These are phyloP conservation scores for Thecaphora frezii DNA, from an alignment of 1,284 basidiomycete species.

Conservation along the genomic window DNA sequence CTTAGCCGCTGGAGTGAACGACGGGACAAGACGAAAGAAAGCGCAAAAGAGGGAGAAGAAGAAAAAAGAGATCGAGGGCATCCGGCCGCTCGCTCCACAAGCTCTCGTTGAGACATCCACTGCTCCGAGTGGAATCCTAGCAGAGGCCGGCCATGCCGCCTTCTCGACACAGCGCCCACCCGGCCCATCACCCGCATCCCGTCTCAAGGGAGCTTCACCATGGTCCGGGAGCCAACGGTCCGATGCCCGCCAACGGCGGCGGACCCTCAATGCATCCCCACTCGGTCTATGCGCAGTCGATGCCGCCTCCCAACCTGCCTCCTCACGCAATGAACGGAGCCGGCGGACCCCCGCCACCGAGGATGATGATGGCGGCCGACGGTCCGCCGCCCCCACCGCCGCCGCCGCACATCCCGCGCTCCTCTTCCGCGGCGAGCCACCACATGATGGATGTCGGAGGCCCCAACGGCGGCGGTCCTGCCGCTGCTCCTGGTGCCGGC, in stretches of 20 bases:
- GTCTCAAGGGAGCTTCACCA: constrained; percentile 21
- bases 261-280: constrained; percentile 32
- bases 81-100: too few species aligned
- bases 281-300: constrained; percentile 29
- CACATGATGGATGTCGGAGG: constrained; percentile 22
- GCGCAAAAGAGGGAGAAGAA: too few species aligned
- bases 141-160: constrained; percentile 20
- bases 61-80: too few species aligned
- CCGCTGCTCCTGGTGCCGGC: constrained; percentile 6
- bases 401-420: constrained; percentile 33
- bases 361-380: constrained; percentile 28
- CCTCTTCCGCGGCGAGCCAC: constrained; percentile 30
- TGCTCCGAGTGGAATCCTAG: too few species aligned
- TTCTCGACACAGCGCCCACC: constrained; percentile 25
- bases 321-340: constrained; percentile 33
- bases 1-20: too few species aligned
- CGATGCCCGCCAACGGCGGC: constrained; percentile 14
- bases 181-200: constrained; percentile 31
- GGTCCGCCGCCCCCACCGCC: constrained; percentile 20
- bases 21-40: too few species aligned
- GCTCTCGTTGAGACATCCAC: too few species aligned
- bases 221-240: constrained; percentile 4
- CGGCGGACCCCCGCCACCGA: constrained; percentile 19
- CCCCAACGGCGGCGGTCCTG: constrained; percentile 8
- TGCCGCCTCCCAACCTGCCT: constrained; percentile 32